Conservation (phyloP, 306 rosid genomes). For the Corylus avellana region DNA sequence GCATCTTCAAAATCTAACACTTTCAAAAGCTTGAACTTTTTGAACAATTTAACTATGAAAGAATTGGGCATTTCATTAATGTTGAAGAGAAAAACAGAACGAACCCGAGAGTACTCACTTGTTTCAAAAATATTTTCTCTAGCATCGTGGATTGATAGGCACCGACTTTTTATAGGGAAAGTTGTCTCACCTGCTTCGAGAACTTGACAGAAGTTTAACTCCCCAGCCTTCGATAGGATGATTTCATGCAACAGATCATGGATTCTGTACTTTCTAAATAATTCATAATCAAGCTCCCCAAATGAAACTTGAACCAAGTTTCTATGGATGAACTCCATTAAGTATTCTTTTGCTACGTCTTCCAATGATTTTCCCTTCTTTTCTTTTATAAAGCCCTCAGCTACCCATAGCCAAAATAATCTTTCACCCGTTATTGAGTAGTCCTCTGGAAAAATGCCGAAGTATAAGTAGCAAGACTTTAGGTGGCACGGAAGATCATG, state of each 20-base stretch:
- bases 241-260: background rate
- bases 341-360: slow-evolving; percentile 4
- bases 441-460: slow-evolving; percentile 24
- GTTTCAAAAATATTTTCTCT: background rate
- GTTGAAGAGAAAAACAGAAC: background rate
- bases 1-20: slow-evolving; percentile 9
- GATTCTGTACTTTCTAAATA: background rate
- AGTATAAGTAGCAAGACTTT: slow-evolving; percentile 22
- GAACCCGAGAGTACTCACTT: background rate
- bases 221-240: background rate
- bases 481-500: slow-evolving; percentile 23
- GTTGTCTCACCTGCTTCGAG: background rate
- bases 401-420: slow-evolving; percentile 18
- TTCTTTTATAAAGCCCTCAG: slow-evolving; percentile 13
- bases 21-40: background rate
- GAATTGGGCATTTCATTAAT: background rate
- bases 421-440: background rate
- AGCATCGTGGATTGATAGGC: background rate
- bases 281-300: background rate
- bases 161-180: background rate
- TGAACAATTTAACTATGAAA: background rate
- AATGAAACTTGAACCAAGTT: background rate
- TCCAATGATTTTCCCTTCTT: background rate
- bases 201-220: background rate
- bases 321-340: slow-evolving; percentile 1